Conservation (phyloP, 2,329 filamentous ascomycete species). For the Aschersonia sp. region DNA sequence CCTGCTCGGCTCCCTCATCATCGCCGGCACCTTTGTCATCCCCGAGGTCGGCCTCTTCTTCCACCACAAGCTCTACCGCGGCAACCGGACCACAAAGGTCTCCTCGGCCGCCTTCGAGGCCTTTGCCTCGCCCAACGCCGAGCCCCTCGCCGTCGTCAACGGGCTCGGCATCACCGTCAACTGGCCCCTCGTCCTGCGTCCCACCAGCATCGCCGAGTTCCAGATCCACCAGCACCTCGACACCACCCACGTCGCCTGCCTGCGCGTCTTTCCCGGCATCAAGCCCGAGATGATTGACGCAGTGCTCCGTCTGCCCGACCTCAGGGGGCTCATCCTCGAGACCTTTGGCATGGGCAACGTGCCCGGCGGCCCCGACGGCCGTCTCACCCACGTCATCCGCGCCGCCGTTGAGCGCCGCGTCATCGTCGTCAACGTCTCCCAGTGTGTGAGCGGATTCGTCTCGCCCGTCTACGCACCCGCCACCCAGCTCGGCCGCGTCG, state of each 20-base stretch:
- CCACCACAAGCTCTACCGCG: constrained; percentile 78
- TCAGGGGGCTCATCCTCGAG: constrained; percentile 73
- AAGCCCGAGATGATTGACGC: constrained; percentile 86
- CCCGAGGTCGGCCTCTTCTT: constrained; percentile 92
- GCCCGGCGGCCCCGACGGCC: constrained; percentile 66
- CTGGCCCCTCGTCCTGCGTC: constrained; percentile 64
- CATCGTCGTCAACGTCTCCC: constrained; percentile 80
- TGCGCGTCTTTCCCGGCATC: constrained; percentile 85
- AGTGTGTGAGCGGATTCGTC: constrained; percentile 68
- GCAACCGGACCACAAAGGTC: constrained; percentile 78
- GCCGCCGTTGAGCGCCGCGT: constrained; percentile 67
- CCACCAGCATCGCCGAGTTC: constrained; percentile 61
- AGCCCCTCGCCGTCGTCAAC: constrained; percentile 68
- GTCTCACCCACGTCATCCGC: constrained; percentile 62
- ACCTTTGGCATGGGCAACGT: constrained; percentile 91
- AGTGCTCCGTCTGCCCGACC: constrained; percentile 59
- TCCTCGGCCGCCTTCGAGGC: constrained; percentile 76
- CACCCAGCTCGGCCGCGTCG: constrained; percentile 64
- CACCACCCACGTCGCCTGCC: constrained; percentile 76
- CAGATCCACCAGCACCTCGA: constrained; percentile 60
- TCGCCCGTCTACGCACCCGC: constrained; percentile 66
- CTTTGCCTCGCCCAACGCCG: constrained; percentile 77
- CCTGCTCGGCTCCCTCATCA: constrained; percentile 72
- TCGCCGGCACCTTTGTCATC: constrained; percentile 84
- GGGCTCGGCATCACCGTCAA: constrained; percentile 68